These are phyloP conservation scores for Hericium erinaceus DNA, from an alignment of 768 basidiomycete species.

Conservation along the genomic window DNA sequence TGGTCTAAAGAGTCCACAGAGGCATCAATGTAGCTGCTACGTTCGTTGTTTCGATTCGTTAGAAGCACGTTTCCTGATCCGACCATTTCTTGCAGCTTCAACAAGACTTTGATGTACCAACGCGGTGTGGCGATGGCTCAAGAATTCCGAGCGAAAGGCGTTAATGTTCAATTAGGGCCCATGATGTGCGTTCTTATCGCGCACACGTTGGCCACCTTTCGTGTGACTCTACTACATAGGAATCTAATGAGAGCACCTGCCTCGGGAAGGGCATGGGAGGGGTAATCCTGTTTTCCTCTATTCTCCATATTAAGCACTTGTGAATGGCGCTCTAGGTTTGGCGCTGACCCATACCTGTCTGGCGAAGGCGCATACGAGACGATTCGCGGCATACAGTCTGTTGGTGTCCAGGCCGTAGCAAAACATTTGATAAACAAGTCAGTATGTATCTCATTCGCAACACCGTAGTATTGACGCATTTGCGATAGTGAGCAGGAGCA, in stretches of 20 bases:
- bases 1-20: conserved; percentile 23
- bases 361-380: conserved; percentile 26
- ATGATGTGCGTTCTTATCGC: conserved; percentile 8
- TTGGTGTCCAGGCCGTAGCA: conserved; percentile 20
- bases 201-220: background rate
- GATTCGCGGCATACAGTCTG: conserved; percentile 20
- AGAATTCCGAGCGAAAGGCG: conserved; percentile 65
- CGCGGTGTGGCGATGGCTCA: conserved; percentile 54
- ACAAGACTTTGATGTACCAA: conserved; percentile 52
- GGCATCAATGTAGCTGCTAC: conserved; percentile 30
- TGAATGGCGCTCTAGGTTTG: conserved; percentile 3
- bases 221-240: background rate
- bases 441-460: too few species aligned
- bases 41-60: conserved; percentile 12
- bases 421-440: conserved; percentile 16
- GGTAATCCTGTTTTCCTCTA: background rate
- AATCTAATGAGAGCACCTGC: background rate
- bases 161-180: conserved; percentile 29
- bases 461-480: background rate
- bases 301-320: background rate
- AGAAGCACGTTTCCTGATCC: background rate
- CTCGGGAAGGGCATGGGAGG: background rate
- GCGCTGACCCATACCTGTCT: conserved; percentile 22
- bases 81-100: conserved; percentile 23
- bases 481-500: conserved; percentile 15